phyloP scores from a whole-genome alignment of 2,329 filamentous ascomycete species.

The Penicillium janthinellum region DNA sequence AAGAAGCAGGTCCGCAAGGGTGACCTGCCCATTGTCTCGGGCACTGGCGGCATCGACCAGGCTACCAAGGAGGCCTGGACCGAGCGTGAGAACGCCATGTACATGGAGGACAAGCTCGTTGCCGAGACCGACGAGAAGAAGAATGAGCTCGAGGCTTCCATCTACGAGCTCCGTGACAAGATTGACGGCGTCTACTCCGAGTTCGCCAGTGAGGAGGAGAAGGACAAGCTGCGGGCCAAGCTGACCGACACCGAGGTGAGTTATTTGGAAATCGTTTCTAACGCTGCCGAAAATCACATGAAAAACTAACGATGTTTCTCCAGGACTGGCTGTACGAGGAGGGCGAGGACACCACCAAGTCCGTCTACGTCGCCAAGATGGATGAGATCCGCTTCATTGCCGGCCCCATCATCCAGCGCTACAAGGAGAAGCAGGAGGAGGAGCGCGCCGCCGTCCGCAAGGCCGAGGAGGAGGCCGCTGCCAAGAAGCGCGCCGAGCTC shows the following conservation, averaged over 20 bases:
- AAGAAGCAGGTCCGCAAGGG: conserved; percentile 99
- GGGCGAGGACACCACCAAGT: conserved; percentile 91
- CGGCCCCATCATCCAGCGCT: conserved; percentile 88
- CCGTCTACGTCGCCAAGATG: conserved; percentile 89
- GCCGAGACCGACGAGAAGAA: conserved; percentile 99
- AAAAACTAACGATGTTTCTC: conserved; percentile 22
- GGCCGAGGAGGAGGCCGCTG: conserved; percentile 65
- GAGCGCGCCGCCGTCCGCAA: conserved; percentile 74
- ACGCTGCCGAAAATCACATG: background rate
- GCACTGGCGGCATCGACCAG: conserved; percentile 77
- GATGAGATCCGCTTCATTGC: conserved; percentile 91
- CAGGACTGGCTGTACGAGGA: conserved; percentile 99
- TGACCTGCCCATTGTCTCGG: conserved; percentile 82
- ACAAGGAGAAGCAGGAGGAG: conserved; percentile 90
- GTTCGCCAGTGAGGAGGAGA: conserved; percentile 89
- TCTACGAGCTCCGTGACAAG: conserved; percentile 96
- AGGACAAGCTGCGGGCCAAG: conserved; percentile 80
- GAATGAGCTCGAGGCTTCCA: conserved; percentile 97
- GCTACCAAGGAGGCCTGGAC: conserved; percentile 64
- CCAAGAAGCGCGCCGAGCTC: conserved; percentile 64
- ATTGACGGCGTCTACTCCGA: conserved; percentile 88
- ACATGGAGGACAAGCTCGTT: conserved; percentile 97
- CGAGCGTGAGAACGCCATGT: conserved; percentile 88
- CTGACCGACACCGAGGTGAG: conserved; percentile 84
- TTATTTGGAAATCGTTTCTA: conserved; percentile 8